A percentile compares a stretch with the other conserved stretches of the same genome.
Conservation (phyloP, 1,139 yeast genomes). For the Lodderomyces theae region DNA sequence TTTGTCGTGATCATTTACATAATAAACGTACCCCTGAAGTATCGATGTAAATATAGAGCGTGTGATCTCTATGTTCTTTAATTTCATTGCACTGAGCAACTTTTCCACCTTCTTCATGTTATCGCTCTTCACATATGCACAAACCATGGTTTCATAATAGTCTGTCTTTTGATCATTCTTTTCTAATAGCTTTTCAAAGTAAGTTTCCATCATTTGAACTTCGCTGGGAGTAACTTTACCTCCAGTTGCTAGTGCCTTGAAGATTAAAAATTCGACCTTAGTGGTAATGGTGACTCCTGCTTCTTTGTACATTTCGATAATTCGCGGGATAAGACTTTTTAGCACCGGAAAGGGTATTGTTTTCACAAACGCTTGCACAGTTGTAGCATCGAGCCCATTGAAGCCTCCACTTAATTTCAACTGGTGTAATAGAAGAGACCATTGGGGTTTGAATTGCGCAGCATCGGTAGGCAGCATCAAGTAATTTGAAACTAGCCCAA, state of each 20-base stretch:
- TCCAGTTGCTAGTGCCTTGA: slow-evolving; percentile 38
- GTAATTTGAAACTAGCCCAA: slow-evolving; percentile 46
- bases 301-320: slow-evolving; percentile 33
- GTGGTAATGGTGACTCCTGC: slow-evolving; percentile 33
- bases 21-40: slow-evolving; percentile 61
- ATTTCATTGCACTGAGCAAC: slow-evolving; percentile 49
- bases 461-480: slow-evolving; percentile 28
- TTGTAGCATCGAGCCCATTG: slow-evolving; percentile 30
- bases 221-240: slow-evolving; percentile 22
- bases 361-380: slow-evolving; percentile 41
- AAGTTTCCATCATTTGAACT: slow-evolving; percentile 24
- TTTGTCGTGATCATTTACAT: slow-evolving; percentile 50
- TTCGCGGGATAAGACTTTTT: slow-evolving; percentile 29
- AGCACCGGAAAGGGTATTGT: slow-evolving; percentile 42
- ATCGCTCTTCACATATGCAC: slow-evolving; percentile 39
- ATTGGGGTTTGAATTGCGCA: slow-evolving; percentile 20
- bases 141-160: slow-evolving; percentile 33
- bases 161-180: slow-evolving; percentile 11
- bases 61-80: slow-evolving; percentile 50
- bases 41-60: slow-evolving; percentile 61
- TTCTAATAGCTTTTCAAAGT: slow-evolving; percentile 18
- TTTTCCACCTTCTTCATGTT: slow-evolving; percentile 32
- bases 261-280: slow-evolving; percentile 42
- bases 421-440: slow-evolving; percentile 53
- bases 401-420: slow-evolving; percentile 44